Conservation (phyloP, 2,329 filamentous ascomycete species). For the Penicillium sclerotigenum region DNA sequence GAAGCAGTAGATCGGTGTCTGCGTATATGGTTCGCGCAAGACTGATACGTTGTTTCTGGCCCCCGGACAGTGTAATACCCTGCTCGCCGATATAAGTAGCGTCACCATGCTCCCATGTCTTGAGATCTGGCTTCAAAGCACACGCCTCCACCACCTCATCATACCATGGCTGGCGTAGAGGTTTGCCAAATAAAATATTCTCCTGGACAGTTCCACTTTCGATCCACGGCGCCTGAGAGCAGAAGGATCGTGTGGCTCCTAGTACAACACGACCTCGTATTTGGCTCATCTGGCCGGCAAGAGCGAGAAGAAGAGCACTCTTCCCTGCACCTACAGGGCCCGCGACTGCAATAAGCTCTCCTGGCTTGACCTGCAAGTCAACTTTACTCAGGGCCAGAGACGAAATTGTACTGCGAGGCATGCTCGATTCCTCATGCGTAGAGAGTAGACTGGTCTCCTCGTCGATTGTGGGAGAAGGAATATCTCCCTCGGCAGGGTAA, state of each 20-base stretch:
- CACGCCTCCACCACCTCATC: background rate
- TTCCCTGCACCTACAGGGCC: background rate
- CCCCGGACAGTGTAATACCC: background rate
- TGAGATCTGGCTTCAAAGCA: background rate
- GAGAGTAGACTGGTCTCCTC: background rate
- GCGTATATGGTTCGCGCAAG: background rate
- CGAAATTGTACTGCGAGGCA: background rate
- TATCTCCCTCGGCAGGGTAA: background rate
- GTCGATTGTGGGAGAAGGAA: background rate
- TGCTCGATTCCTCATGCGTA: background rate
- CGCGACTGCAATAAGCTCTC: background rate
- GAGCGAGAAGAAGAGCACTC: background rate
- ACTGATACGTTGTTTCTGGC: background rate
- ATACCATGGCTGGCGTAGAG: background rate
- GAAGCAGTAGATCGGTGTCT: background rate
- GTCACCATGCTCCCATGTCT: background rate
- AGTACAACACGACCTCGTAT: background rate
- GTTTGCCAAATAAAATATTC: background rate
- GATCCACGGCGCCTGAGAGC: background rate
- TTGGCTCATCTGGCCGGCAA: background rate
- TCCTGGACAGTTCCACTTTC: background rate
- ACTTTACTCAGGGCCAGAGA: background rate
- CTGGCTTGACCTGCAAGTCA: background rate
- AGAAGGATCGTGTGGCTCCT: background rate
- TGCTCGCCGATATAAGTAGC: background rate